These are phyloP conservation scores for Tribonema minus DNA, from an alignment of 108 stramenopile species.

Conservation along the genomic window DNA sequence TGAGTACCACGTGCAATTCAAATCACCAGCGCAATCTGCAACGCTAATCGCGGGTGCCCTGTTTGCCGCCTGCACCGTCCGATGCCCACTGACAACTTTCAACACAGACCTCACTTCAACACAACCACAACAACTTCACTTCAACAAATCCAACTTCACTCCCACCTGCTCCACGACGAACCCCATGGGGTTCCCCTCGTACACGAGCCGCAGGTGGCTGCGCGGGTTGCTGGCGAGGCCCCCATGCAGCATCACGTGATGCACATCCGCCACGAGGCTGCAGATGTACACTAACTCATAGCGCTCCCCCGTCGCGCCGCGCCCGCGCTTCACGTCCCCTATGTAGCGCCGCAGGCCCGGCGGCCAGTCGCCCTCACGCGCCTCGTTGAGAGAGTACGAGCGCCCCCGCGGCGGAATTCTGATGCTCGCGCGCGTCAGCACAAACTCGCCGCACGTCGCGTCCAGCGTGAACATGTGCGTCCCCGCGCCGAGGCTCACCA, in stretches of 20 bases:
- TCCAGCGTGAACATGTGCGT: constrained; percentile 56
- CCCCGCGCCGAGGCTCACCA: constrained; percentile 65
- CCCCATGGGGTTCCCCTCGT: constrained; percentile 46
- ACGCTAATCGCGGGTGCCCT: no score
- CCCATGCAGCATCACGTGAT: constrained; percentile 21
- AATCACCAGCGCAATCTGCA: no score
- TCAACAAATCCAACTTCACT: no score
- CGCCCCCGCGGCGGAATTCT: constrained; percentile 40
- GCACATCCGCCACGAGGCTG: constrained; percentile 36
- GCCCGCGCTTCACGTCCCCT: constrained; percentile 21
- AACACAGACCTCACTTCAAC: no score
- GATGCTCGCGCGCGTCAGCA: constrained; percentile 67
- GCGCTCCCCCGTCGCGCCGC: neutral
- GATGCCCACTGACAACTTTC: no score
- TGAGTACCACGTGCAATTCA: no score
- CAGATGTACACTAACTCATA: constrained; percentile 37
- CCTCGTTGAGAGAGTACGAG: constrained; percentile 34
- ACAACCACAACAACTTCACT: no score
- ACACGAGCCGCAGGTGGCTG: constrained; percentile 35
- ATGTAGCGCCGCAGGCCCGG: constrained; percentile 23
- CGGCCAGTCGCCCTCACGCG: constrained; percentile 31
- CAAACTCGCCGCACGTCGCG: constrained; percentile 40
- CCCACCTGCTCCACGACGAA: constrained; percentile 40
- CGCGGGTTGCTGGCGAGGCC: constrained; percentile 39
- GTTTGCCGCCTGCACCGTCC: no score